A percentile compares a stretch with the other conserved stretches of the same genome.
Conservation (phyloP, 2,329 filamentous ascomycete genomes). For the Venturia oleaginea region DNA sequence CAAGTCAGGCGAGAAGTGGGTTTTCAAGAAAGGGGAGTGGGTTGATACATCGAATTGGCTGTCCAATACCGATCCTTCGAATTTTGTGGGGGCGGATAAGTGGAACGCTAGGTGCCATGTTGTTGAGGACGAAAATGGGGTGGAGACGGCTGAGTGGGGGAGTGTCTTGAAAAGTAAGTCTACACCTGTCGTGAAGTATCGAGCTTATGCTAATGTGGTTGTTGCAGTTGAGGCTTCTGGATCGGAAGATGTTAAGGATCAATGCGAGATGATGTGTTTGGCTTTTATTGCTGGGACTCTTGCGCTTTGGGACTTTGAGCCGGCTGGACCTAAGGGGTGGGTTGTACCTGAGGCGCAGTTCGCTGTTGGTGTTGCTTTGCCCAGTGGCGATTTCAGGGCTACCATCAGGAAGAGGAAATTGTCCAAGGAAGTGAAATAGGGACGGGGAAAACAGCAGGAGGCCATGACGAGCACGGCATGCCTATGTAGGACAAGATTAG, state of each 20-base stretch:
- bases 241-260: slow-evolving; percentile 3
- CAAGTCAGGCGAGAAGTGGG: slow-evolving; percentile 2
- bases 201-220: background rate
- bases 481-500: background rate
- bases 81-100: background rate
- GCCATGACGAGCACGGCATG: background rate
- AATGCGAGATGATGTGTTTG: background rate
- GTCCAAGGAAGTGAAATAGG: background rate
- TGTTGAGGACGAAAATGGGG: background rate
- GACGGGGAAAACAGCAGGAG: background rate
- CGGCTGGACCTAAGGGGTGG: slow-evolving; percentile 1
- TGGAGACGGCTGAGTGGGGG: background rate
- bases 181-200: background rate
- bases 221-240: background rate
- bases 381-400: slow-evolving; percentile 10
- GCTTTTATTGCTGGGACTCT: slow-evolving; percentile 13
- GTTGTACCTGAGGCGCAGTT: slow-evolving; percentile 6
- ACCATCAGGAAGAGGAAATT: slow-evolving; percentile 9
- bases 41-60: slow-evolving; percentile 10
- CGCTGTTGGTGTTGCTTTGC: slow-evolving; percentile 13
- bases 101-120: slow-evolving; percentile 11
- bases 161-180: slow-evolving; percentile 9
- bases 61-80: slow-evolving; percentile 8
- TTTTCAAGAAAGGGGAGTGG: slow-evolving; percentile 7
- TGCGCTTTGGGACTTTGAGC: slow-evolving; percentile 14